Evolutionary conservation across 1,284 basidiomycete genomes (phyloP).

Genomic region (Pseudozyma tsukubaensis): DNA sequence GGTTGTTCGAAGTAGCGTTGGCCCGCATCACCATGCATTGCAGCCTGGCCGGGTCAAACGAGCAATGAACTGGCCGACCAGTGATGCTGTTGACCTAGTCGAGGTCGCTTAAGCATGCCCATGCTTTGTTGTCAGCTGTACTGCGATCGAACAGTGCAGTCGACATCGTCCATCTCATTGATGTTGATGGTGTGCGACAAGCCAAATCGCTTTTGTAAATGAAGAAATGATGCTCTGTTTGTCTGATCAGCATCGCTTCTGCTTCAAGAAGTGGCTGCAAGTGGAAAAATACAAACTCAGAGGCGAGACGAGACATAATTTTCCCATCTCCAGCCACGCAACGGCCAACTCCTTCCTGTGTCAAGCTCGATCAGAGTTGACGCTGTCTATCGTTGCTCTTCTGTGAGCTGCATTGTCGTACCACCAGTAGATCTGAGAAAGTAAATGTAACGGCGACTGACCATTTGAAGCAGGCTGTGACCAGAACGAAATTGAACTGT

Average conservation of each 20-base stretch:
- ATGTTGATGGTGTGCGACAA: neutral
- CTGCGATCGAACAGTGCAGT: neutral
- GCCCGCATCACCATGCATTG: no score
- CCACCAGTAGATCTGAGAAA: neutral
- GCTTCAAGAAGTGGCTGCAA: neutral
- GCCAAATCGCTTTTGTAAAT: no score
- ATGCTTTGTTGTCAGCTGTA: neutral
- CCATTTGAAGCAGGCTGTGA: neutral
- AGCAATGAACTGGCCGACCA: no score
- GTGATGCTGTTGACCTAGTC: no score
- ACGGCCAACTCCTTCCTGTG: no score
- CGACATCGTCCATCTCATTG: neutral
- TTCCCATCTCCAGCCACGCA: neutral
- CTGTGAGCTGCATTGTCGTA: neutral
- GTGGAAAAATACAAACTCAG: slow-evolving; percentile 2
- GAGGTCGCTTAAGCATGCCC: neutral
- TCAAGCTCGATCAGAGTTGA: no score
- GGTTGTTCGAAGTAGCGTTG: no score
- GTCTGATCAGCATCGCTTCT: neutral
- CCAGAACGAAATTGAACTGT: neutral
- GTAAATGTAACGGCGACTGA: neutral
- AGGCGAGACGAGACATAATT: slow-evolving; percentile 1
- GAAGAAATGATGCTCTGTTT: no score
- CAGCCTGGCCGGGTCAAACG: no score
- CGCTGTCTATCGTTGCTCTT: neutral